A percentile compares a stretch with the other conserved stretches of the same genome.
Evolutionary conservation across 139 green algal species (phyloP).

Genomic region (Chlamydomonas urium): DNA sequence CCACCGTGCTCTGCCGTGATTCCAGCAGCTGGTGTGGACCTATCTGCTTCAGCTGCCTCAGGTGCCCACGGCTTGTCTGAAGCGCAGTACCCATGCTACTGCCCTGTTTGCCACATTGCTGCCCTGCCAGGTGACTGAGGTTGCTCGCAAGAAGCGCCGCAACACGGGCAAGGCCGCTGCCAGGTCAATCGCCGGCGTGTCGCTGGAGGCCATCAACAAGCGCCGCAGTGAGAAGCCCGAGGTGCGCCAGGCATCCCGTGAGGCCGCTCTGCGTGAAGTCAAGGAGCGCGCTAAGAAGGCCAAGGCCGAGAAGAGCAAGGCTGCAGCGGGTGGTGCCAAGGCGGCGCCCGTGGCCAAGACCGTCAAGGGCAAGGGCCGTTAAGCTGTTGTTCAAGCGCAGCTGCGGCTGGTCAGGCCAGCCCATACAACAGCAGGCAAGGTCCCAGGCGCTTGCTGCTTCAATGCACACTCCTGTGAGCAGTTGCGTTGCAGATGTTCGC

Average conservation of each 20-base stretch:
- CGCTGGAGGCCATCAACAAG: constrained; percentile 94
- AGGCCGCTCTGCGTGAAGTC: constrained; percentile 91
- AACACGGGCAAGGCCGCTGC: constrained; percentile 52
- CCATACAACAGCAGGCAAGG: too few species aligned
- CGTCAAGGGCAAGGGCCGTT: neutral
- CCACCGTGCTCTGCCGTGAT: too few species aligned
- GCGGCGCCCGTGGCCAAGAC: neutral
- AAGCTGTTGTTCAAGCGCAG: too few species aligned
- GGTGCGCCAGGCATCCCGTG: constrained; percentile 80
- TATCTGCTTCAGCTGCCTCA: too few species aligned
- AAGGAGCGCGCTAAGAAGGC: constrained; percentile 95
- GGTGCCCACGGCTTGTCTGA: too few species aligned
- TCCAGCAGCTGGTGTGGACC: too few species aligned
- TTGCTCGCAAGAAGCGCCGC: constrained; percentile 86
- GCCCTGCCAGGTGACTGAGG: constrained; percentile 42
- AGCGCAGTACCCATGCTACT: too few species aligned
- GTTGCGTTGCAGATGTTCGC: too few species aligned
- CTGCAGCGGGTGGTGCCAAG: neutral
- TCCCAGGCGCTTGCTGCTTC: too few species aligned
- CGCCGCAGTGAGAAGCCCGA: constrained; percentile 83
- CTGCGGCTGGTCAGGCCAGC: too few species aligned
- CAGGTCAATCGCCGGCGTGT: constrained; percentile 80
- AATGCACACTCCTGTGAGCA: too few species aligned
- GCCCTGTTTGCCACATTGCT: too few species aligned
- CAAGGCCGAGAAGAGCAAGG: constrained; percentile 69